These are phyloP conservation scores for Vitis labrusca DNA, from an alignment of 164 flowering plant genomes.

Conservation along the genomic window DNA sequence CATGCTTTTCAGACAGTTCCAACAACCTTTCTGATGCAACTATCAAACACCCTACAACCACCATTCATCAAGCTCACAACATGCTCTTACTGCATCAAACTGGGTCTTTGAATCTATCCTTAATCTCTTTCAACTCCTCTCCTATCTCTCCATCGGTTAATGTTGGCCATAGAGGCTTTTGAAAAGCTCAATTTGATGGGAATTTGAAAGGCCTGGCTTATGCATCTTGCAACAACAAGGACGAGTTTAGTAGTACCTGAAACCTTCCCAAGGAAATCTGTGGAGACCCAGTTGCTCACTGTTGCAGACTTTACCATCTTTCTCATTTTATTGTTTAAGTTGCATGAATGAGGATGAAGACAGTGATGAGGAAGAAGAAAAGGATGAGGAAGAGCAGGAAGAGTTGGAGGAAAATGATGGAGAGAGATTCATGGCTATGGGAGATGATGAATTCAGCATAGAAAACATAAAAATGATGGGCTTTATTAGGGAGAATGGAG, in stretches of 20 bases:
- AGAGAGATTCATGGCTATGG: conserved; percentile 4
- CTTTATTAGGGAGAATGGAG: conserved; percentile 1
- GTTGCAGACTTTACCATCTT: conserved; percentile 68
- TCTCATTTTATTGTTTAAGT: conserved; percentile 29
- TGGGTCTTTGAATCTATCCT: conserved; percentile 25
- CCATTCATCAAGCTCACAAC: conserved; percentile 22
- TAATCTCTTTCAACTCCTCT: conserved; percentile 38
- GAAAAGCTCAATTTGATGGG: conserved; percentile 74
- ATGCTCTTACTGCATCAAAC: conserved; percentile 36
- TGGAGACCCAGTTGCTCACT: conserved; percentile 23
- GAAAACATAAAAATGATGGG: conserved; percentile 11
- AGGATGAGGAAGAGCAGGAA: conserved; percentile 9
- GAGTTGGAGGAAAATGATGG: conserved; percentile 4
- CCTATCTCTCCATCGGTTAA: conserved; percentile 38
- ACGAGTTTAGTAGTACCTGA: conserved; percentile 26
- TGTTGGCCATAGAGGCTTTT: conserved; percentile 31
- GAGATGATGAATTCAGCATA: not conserved
- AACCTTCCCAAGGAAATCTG: conserved; percentile 19
- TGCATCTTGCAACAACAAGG: conserved; percentile 23
- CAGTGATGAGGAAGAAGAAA: conserved; percentile 35
- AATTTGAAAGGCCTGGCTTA: conserved; percentile 49
- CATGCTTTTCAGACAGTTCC: conserved; percentile 48
- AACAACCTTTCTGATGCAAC: conserved; percentile 13
- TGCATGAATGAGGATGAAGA: conserved; percentile 28
- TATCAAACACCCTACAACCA: conserved; percentile 19